Base-by-base conservation (phyloP, 805 yeast genomes). In the Candida vaughaniae region DNA sequence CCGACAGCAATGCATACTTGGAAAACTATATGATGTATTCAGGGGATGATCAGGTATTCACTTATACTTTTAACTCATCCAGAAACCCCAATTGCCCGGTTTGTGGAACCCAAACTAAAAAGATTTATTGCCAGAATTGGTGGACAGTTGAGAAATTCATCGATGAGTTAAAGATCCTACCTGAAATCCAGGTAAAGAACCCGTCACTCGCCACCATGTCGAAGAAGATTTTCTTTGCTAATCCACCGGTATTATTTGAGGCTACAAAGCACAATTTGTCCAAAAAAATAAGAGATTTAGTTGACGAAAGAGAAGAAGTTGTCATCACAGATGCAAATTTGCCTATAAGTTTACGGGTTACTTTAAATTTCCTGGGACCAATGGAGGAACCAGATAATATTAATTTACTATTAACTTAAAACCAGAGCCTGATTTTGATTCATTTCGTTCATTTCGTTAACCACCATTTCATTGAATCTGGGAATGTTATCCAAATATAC, bases 21-120 rank as follows among this genome's bases (percentile, higher is more conserved):
- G 75, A 78, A 42, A 90, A 88, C 61, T 85, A 85, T 55, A 82
- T 87, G 85, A 85, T 83, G 78, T 86, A 86, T 52, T 78, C 89
- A 17, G 98, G 98, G 0, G 82, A 82, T 36, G 80, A 78, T 36
- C 85, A 91, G 1, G 78, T 83, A 3, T 86, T 82, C 59, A 79
- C 86, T 1, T 85, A 82, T 45, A 77, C 85, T 15, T 88, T 84
- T 55, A 65, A 75, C 16, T 82, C 82, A 48, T 73, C 80, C 29
- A 73, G 74, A 44, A 68, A 77, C 34, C 65, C 66, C 0, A 75
- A 75, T 40, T 91, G 98, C 55, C 73, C 83, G 0, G 91, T 88
- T 1, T 91, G 98, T 60, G 90, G 93, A 6, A 52, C 55, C 27
- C 38, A 43, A 11, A 52, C 60, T 8, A 65, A 59, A 39, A 36